Percentiles rank a stretch among this genome's conserved stretches.
phyloP scores from a whole-genome alignment of 306 rosid species.

The Citrullus mucosospermus region DNA sequence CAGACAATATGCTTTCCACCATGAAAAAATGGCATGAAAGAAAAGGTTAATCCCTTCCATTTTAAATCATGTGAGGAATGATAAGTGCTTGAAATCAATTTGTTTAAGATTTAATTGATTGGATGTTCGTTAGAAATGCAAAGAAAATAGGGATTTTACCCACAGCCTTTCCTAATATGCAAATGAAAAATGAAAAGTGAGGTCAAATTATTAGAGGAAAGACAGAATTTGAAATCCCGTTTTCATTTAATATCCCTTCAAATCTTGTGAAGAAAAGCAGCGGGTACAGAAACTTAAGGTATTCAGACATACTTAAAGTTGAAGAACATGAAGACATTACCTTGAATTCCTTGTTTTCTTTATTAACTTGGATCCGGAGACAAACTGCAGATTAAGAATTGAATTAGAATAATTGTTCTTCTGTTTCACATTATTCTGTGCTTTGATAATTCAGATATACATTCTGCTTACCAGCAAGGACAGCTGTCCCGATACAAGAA shows the following conservation, averaged over 20 bases:
- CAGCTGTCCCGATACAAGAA: slow-evolving; percentile 82
- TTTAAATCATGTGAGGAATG: not conserved
- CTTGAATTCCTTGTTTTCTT: slow-evolving; percentile 91
- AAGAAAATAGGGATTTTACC: not conserved
- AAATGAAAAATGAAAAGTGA: not conserved
- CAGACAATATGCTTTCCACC: not conserved
- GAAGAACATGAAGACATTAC: slow-evolving; percentile 15
- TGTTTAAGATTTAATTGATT: not conserved
- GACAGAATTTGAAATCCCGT: not conserved
- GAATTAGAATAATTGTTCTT: not conserved
- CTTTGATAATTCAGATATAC: not conserved
- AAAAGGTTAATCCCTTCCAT: not conserved
- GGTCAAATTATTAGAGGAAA: not conserved
- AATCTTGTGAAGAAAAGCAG: not conserved
- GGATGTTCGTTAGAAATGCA: not conserved
- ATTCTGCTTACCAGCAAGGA: slow-evolving; percentile 69
- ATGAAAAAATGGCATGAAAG: not conserved
- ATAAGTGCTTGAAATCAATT: not conserved
- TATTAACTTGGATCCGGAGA: slow-evolving; percentile 90
- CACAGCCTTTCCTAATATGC: not conserved
- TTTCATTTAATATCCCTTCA: not conserved
- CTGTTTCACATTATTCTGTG: not conserved
- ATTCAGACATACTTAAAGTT: not conserved
- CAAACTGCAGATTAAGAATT: slow-evolving; percentile 43
- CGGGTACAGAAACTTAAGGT: not conserved